Percentiles rank a stretch among this genome's conserved stretches.
These are phyloP conservation scores for Fistulinella staudtii DNA, from an alignment of 1,284 basidiomycete species.

Conservation along the genomic window DNA sequence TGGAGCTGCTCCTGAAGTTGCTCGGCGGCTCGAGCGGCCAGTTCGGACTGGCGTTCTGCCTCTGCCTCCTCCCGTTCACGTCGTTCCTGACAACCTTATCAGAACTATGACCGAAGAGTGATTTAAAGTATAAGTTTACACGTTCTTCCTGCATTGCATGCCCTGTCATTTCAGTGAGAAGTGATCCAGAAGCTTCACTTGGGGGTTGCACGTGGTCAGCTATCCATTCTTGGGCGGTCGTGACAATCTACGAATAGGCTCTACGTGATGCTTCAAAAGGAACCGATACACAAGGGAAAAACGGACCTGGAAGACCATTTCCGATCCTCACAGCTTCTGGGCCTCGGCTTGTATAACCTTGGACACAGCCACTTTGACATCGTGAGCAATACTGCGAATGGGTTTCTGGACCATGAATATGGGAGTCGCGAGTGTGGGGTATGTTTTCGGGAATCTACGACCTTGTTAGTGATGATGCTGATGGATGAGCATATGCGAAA, in stretches of 20 bases:
- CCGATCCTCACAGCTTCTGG: constrained; percentile 56
- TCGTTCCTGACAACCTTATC: constrained; percentile 17
- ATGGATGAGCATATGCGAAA: constrained; percentile 15
- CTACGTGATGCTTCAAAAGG: no score
- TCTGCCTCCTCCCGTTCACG: constrained; percentile 45
- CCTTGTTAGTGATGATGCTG: constrained; percentile 1
- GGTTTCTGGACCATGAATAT: constrained; percentile 66
- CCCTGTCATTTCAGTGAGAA: constrained; percentile 70
- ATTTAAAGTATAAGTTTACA: constrained; percentile 33
- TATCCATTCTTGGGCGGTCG: constrained; percentile 69
- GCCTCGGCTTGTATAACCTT: constrained; percentile 59
- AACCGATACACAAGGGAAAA: neutral
- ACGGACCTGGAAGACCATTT: constrained; percentile 70
- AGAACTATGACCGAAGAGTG: neutral
- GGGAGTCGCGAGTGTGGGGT: constrained; percentile 63
- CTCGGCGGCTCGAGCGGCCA: constrained; percentile 46
- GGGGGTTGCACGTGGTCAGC: constrained; percentile 51
- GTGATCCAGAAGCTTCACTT: constrained; percentile 57
- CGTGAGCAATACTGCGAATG: constrained; percentile 50
- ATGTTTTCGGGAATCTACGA: constrained; percentile 70
- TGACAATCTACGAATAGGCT: constrained; percentile 49
- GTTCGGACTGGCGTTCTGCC: constrained; percentile 48
- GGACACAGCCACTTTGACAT: constrained; percentile 51
- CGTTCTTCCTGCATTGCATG: constrained; percentile 63
- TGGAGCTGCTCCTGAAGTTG: constrained; percentile 62